Conservation (phyloP, 306 rosid genomes). For the Vigna trinervia region DNA sequence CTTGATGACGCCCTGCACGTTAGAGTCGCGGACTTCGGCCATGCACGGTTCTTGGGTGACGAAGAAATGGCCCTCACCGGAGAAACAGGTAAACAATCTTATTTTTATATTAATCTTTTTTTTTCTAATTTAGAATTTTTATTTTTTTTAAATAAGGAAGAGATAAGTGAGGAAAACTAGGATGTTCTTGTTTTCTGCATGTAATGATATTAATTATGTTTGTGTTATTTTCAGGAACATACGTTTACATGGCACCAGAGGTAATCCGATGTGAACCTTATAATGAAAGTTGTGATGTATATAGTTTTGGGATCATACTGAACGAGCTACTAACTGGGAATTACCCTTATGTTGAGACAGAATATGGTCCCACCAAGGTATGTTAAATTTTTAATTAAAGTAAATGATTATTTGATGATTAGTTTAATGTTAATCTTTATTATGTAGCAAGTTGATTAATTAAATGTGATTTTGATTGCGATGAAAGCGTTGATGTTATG, state of each 20-base stretch:
- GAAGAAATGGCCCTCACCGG: constrained; percentile 66
- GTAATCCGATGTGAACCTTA: constrained; percentile 69
- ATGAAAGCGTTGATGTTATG: background rate
- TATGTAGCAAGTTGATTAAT: background rate
- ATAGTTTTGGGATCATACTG: constrained; percentile 65
- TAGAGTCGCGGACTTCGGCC: constrained; percentile 71
- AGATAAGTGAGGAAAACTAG: too few species aligned
- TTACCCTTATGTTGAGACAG: constrained; percentile 65
- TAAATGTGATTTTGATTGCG: too few species aligned
- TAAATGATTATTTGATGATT: background rate
- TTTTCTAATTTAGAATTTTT: too few species aligned
- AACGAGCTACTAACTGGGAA: constrained; percentile 64
- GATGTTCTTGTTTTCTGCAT: too few species aligned
- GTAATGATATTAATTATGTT: too few species aligned
- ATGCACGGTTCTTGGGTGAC: constrained; percentile 68
- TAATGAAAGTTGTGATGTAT: constrained; percentile 69
- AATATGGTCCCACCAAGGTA: constrained; percentile 72
- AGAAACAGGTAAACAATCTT: constrained; percentile 50
- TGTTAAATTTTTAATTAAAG: background rate
- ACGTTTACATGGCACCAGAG: constrained; percentile 74
- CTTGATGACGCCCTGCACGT: constrained; percentile 62
- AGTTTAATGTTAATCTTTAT: background rate
- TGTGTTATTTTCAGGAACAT: constrained; percentile 53
- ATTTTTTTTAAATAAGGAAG: too few species aligned
- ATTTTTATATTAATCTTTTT: too few species aligned